These are phyloP conservation scores for Neopestalotiopsis rosae DNA, from an alignment of 2,329 filamentous ascomycete species.

Conservation along the genomic window DNA sequence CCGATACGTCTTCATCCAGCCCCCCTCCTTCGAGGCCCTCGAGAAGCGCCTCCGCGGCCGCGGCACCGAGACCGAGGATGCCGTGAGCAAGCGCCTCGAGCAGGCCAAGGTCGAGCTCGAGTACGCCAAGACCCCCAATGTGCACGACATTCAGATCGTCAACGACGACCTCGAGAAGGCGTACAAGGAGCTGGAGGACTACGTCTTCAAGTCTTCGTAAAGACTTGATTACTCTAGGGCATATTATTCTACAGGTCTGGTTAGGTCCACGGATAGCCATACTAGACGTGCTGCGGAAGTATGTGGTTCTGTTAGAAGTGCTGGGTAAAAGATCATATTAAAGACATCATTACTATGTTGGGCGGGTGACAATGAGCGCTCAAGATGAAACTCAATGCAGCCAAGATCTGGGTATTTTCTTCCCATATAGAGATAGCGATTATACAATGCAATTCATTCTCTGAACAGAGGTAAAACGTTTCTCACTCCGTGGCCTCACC, in stretches of 20 bases:
- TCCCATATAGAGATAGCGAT: background rate
- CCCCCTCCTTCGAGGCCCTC: conserved; percentile 75
- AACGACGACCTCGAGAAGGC: conserved; percentile 64
- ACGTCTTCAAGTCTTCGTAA: conserved; percentile 45
- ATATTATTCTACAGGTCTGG: too few relatives aligned
- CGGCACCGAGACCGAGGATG: conserved; percentile 79
- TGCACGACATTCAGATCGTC: conserved; percentile 68
- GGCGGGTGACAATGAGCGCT: background rate
- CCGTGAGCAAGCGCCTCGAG: conserved; percentile 69
- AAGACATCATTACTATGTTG: background rate
- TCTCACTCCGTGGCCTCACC: background rate
- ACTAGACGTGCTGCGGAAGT: background rate
- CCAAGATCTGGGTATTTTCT: background rate
- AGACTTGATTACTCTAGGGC: too few relatives aligned
- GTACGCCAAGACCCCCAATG: conserved; percentile 70
- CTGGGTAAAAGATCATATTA: background rate
- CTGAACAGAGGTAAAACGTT: background rate
- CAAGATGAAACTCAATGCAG: background rate
- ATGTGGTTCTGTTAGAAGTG: background rate
- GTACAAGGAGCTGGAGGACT: conserved; percentile 57
- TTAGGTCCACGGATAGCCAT: too few relatives aligned
- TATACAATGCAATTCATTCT: background rate
- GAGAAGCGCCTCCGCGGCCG: conserved; percentile 77
- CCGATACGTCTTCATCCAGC: conserved; percentile 84
- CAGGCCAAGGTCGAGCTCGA: conserved; percentile 79